Evolutionary conservation across 495 filamentous ascomycete species (phyloP), one percentile per base, ranked within the genome.

Genomic region (Neurospora intermedia): DNA sequence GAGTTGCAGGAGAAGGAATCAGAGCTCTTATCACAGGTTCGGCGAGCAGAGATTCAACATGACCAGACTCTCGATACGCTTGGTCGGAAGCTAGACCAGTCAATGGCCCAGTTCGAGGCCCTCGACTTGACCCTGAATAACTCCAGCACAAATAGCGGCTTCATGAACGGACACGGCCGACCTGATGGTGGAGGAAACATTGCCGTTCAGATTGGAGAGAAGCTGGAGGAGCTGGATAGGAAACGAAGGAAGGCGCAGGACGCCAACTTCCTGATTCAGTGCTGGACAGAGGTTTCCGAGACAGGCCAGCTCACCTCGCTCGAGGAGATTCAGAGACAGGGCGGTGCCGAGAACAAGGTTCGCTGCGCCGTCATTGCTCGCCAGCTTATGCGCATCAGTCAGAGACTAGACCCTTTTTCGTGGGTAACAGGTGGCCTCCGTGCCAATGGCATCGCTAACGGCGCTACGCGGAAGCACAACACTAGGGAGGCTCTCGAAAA

Each of bases 401-500:
- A 94, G 78, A 86, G 93, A 70, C 84, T 97, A 46, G 93, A 96
- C 77, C 89, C 90, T 20, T 82, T 87, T 40, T 92, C 89, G 43
- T 93, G 92, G 89, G 86, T 87, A 39, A 81, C 85, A 72, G 89
- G 89, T 73, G 84, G 85, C 23, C 76, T 81, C 70, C 80, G 80
- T 62, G 82, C 81, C 38, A 91, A 91, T 80, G 89, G 89, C 15
- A 76, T 84, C 48, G 85, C 82, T 69, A 88, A 84, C 78, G 81
- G 85, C 74, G 77, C 85, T 75, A 74, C 79, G 78, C 78, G 81
- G 75, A 78, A 81, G 59, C 76, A 87, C 76, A 94, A 95, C 72
- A 95, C 95, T 6, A 87, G 92, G 73, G 94, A 97, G 80, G 88
- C 96, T 38, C 92, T 99, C 70, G 96, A 99, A 81, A 97, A 97